These are phyloP conservation scores for Talaromyces proteolyticus DNA, from an alignment of 495 filamentous ascomycete genomes.

Conservation along the genomic window DNA sequence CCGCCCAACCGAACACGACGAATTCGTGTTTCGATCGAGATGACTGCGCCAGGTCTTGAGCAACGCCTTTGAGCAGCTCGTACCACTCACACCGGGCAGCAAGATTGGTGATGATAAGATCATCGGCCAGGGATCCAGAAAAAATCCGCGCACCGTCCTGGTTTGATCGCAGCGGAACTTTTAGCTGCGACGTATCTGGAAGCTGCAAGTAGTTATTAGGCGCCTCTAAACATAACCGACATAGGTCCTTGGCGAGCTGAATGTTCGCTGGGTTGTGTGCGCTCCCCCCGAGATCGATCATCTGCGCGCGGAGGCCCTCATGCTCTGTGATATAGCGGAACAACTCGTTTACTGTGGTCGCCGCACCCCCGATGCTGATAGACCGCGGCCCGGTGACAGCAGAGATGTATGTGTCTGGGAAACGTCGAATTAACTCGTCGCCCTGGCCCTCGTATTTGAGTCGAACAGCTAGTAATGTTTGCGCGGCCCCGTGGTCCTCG, in stretches of 20 bases:
- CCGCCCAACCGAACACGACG: constrained; percentile 21
- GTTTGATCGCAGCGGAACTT: neutral
- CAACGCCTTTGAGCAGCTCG: constrained; percentile 15
- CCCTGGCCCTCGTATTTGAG: neutral
- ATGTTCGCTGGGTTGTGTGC: neutral
- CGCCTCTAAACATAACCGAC: neutral
- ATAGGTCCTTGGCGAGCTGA: neutral
- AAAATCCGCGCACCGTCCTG: neutral
- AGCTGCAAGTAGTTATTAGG: neutral
- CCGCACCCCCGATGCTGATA: neutral
- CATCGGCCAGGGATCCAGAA: constrained; percentile 16
- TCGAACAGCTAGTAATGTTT: neutral
- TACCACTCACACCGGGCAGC: constrained; percentile 29
- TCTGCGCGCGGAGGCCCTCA: neutral
- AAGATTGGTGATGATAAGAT: constrained; percentile 21
- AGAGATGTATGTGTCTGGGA: neutral
- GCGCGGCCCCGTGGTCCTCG: neutral
- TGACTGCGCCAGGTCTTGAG: constrained; percentile 13
- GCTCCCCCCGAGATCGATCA: neutral
- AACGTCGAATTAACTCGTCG: neutral
- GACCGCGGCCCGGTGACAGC: neutral
- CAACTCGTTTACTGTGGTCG: neutral
- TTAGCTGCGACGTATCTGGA: neutral
- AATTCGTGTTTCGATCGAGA: constrained; percentile 10
- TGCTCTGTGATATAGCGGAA: neutral